Conservation (phyloP, 495 filamentous ascomycete species). For the Aspergillus carlsbadensis region DNA sequence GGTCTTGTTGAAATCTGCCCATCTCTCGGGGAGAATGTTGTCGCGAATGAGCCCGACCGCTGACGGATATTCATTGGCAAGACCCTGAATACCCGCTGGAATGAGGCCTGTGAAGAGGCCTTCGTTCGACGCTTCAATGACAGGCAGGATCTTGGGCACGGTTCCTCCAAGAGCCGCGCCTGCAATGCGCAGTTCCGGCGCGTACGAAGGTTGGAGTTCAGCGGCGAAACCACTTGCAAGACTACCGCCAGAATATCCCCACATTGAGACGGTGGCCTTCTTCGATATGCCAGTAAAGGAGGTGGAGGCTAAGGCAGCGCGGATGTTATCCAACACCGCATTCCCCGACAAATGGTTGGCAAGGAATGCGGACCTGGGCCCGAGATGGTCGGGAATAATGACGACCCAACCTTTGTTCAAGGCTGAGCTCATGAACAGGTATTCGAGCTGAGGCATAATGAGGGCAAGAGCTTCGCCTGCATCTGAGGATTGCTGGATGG, state of each 20-base stretch:
- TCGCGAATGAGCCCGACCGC: constrained; percentile 11
- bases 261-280: constrained; percentile 33
- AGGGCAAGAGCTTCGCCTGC: constrained; percentile 19
- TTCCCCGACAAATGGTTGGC: constrained; percentile 43
- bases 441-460: constrained; percentile 24
- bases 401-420: constrained; percentile 47
- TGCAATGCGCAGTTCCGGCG: constrained; percentile 47
- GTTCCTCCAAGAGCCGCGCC: constrained; percentile 48
- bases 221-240: constrained; percentile 49
- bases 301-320: constrained; percentile 35
- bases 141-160: constrained; percentile 23
- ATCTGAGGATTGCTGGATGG: constrained; percentile 16
- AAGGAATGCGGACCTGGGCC: constrained; percentile 40
- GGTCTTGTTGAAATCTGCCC: constrained; percentile 19
- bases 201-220: constrained; percentile 48
- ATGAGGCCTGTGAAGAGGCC: constrained; percentile 20
- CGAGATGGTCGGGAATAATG: constrained; percentile 49
- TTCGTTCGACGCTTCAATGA: constrained; percentile 21
- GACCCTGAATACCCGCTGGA: constrained; percentile 20
- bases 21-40: constrained; percentile 12
- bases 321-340: constrained; percentile 46
- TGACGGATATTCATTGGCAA: constrained; percentile 24
- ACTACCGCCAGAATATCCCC: constrained; percentile 55
- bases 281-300: constrained; percentile 16
- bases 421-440: constrained; percentile 28